Base-by-base conservation (phyloP, 2,329 filamentous ascomycete genomes). In the Botrytis fragariae region DNA sequence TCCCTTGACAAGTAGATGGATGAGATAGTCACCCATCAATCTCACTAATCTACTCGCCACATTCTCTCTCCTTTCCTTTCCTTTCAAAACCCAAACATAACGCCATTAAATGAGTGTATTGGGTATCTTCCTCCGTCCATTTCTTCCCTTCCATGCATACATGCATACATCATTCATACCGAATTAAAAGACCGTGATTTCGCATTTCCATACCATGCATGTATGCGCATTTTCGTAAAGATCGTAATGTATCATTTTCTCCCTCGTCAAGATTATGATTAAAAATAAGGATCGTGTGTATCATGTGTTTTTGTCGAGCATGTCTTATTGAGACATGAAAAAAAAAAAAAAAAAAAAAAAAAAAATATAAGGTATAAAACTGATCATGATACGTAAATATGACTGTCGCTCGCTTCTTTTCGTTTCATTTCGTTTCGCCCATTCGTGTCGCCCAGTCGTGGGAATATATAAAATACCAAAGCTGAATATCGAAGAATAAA, bases 131-230 rank as follows among this genome's bases (percentile, higher is more conserved):
- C 18, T 39, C 29, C 16, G 6, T 35, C 9, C 51, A 7, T 60
- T 29, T 20, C 29, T 1, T 39, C 22, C n/a, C 4, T 51, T 3
- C 4, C 48, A n/a, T 51, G 9, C 48, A n/a, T 51, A 5, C 20
- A 68, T 68, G 25, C 20, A 54, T 68, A 10, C 32, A 32, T 54
- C 64, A 68, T 37, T 37, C 32, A 20, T 37, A n/a, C 32, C 12
- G 25, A 45, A 45, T n/a, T 7, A n/a, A 70, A 70, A 63, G 69
- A 63, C 29, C 32, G 68, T 63, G n/a, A 62, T 57, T 32, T 29
- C 2, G 29, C n/a, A 45, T 54, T 16, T 39, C 8, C 42, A 37
- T 51, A 20, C 14, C 44, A 51, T 51, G 44, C 44, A n/a, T 25
- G 29, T 3, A 18, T 35, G 44, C 44, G 44, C 22, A 9, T 37